These are phyloP conservation scores for Cordyceps cateniannulata DNA, from an alignment of 2,329 filamentous ascomycete genomes.

Conservation along the genomic window DNA sequence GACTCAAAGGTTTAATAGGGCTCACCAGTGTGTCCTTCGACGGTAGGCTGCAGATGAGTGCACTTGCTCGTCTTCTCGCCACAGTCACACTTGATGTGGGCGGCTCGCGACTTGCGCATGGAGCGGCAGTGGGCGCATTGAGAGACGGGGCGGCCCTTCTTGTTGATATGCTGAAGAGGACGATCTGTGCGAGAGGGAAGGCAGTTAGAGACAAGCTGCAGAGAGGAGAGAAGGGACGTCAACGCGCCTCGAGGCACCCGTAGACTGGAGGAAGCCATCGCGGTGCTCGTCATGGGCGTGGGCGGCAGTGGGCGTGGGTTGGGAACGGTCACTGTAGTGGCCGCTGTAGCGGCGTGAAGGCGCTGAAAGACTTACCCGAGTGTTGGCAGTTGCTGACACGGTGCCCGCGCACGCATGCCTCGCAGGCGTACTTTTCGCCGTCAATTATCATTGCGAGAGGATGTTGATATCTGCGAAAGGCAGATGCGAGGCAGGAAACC, in stretches of 20 bases:
- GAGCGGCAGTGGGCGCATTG: conserved; percentile 96
- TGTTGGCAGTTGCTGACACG: conserved; percentile 98
- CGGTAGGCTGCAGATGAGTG: conserved; percentile 49
- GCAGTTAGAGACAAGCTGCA: not conserved
- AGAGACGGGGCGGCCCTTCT: conserved; percentile 93
- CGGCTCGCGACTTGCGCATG: conserved; percentile 90
- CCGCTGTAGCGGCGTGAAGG: not conserved
- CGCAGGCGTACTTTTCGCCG: conserved; percentile 96
- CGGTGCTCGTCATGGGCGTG: not conserved
- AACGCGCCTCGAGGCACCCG: not conserved
- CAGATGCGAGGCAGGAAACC: conserved; percentile 8
- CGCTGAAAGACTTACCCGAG: conserved; percentile 59
- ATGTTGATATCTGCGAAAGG: conserved; percentile 13
- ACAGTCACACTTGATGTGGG: conserved; percentile 95
- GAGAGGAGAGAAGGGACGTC: not conserved
- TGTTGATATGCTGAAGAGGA: conserved; percentile 88
- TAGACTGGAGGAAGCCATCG: not conserved
- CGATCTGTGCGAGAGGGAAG: conserved; percentile 55
- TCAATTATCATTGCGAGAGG: conserved; percentile 65
- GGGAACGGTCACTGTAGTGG: not conserved
- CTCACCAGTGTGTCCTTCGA: conserved; percentile 56
- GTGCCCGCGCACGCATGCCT: conserved; percentile 96
- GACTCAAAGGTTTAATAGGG: conserved; percentile 4
- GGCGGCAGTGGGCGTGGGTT: conserved; percentile 3
- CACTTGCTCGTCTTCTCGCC: conserved; percentile 81